Evolutionary conservation across 192 early-diverging fungal genomes (phyloP), one percentile per base, ranked within the genome.

Genomic region (Backusella australiensis): DNA sequence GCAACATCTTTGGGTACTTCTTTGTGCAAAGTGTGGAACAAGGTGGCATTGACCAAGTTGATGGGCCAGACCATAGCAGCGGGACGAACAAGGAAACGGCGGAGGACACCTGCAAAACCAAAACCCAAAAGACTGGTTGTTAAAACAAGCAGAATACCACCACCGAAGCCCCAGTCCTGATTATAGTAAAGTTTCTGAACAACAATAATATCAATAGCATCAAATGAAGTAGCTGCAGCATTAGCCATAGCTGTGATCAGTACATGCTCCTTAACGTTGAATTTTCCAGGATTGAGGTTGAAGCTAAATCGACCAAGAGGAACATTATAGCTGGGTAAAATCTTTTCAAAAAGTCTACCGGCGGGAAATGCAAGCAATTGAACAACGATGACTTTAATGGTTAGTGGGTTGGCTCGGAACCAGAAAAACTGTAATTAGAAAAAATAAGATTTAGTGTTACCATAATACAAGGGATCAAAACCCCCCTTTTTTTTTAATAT

Each of bases 191-290:
- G 77, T 42, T 79, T 49, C 76, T 93, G 91, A 56, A 92, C 89
- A 0, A 89, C 89, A 49, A 94, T 89, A 29, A 93, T 90, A 78
- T 94, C 93, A 72, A 92, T 91, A 3, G 91, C 93, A 80, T 94
- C 93, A 49, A 90, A 85, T n/a, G 91, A 90, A 44, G 89, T 89
- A 8, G 87, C 91, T 32, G 89, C 90, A 12, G 91, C 87, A 46
- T 89, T 90, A 35, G 91, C 91, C 80, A 95, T 91, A 68, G 95
- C 86, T 21, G 89, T 90, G 34, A 95, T 93, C 26, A 97, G 83
- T 4, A 92, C 94, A 75, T 96, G 94, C 73, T 96, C 96, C 78
- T 98, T 98, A 78, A 95, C 90, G 74, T 86, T 90, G 85, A 96
- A 97, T 9, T 93, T 95, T 0, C 96, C 96, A 1, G 93, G 92